These are phyloP conservation scores for Mycotypha africana DNA, from an alignment of 371 early-diverging fungal genomes.

Conservation along the genomic window DNA sequence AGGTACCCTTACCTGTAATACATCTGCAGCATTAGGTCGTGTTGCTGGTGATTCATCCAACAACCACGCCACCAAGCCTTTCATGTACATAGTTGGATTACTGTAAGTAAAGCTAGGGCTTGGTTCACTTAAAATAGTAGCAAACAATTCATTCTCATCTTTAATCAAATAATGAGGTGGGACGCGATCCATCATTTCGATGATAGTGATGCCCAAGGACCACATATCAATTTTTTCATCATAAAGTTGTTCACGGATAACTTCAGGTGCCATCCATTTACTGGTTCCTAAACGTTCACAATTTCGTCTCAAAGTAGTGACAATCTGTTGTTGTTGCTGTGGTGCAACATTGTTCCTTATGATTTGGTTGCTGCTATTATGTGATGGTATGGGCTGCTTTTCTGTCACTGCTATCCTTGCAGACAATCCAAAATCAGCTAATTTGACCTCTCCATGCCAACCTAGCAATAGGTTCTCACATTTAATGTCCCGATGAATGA, in stretches of 20 bases:
- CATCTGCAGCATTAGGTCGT: slow-evolving; percentile 39
- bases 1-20: slow-evolving; percentile 18
- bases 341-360: too few relatives aligned
- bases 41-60: slow-evolving; percentile 32
- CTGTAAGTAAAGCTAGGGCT: slow-evolving; percentile 45
- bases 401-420: too few relatives aligned
- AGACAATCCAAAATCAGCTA: slow-evolving; percentile 49
- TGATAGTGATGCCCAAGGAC: slow-evolving; percentile 45
- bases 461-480: slow-evolving; percentile 44
- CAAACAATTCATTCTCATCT: slow-evolving; percentile 33
- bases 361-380: too few relatives aligned
- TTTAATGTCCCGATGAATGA: slow-evolving; percentile 47
- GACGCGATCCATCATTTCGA: slow-evolving; percentile 54
- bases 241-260: slow-evolving; percentile 32
- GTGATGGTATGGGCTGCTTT: too few relatives aligned
- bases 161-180: slow-evolving; percentile 42
- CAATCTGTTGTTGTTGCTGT: too few relatives aligned
- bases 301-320: background rate
- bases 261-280: slow-evolving; percentile 52
- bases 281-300: background rate
- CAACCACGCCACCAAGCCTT: slow-evolving; percentile 46
- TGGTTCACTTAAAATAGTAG: slow-evolving; percentile 26
- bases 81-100: slow-evolving; percentile 38
- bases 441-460: slow-evolving; percentile 38
- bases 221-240: slow-evolving; percentile 43